A percentile compares a stretch with the other conserved stretches of the same genome.
Evolutionary conservation across 2,329 filamentous ascomycete genomes (phyloP).

Genomic region (Sphaerulina musiva): DNA sequence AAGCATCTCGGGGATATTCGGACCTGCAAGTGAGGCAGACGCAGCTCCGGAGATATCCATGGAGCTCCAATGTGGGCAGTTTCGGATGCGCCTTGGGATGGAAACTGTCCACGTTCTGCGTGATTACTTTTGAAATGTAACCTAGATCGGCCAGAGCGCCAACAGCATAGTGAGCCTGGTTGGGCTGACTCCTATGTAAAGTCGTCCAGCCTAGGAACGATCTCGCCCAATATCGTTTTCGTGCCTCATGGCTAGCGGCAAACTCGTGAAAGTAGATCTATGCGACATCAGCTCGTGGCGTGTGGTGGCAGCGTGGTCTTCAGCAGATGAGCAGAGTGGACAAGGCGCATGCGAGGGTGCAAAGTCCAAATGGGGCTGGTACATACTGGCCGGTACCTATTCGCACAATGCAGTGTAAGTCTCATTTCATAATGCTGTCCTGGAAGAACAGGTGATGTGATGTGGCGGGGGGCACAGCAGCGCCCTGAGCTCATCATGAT

Average conservation of each 20-base stretch:
- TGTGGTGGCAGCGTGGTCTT: not conserved
- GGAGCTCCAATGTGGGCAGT: conserved; percentile 73
- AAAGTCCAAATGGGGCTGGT: not conserved
- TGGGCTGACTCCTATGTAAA: conserved; percentile 70
- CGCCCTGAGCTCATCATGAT: not conserved
- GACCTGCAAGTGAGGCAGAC: conserved; percentile 73
- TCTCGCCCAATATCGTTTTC: conserved; percentile 92
- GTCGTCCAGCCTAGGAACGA: conserved; percentile 91
- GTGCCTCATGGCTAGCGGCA: conserved; percentile 67
- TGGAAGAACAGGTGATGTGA: not conserved
- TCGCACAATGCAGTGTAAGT: not conserved
- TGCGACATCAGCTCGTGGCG: not conserved
- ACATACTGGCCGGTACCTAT: conserved; percentile 57
- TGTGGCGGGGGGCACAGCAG: not conserved
- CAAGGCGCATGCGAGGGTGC: not conserved
- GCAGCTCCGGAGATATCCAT: conserved; percentile 78
- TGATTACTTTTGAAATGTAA: conserved; percentile 69
- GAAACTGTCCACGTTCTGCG: conserved; percentile 96
- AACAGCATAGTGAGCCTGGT: conserved; percentile 71
- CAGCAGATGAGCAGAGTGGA: not conserved
- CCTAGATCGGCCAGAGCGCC: conserved; percentile 65
- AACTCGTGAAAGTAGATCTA: conserved; percentile 88
- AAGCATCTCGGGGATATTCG: conserved; percentile 63
- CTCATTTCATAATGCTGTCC: not conserved
- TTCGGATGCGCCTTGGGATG: conserved; percentile 70